Conservation (phyloP, 768 basidiomycete species). For the Suillus weaverae region DNA sequence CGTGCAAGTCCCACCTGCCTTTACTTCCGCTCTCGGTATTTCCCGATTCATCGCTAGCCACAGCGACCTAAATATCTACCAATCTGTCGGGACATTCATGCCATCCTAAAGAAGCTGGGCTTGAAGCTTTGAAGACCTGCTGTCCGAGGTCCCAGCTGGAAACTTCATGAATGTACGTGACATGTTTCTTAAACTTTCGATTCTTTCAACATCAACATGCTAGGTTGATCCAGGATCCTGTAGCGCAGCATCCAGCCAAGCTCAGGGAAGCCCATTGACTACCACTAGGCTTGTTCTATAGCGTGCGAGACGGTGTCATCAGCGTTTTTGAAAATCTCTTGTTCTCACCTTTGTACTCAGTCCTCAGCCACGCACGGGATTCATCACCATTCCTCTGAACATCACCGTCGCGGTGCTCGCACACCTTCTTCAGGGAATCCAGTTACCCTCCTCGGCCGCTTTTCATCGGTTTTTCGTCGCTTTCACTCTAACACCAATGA, state of each 20-base stretch:
- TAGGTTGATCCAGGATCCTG: not conserved
- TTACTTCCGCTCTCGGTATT: no score
- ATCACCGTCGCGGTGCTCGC: not conserved
- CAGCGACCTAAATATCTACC: no score
- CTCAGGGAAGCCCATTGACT: not conserved
- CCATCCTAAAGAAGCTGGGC: not conserved
- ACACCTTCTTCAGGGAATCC: not conserved
- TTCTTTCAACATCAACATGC: not conserved
- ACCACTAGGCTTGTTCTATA: not conserved
- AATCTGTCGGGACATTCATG: not conserved
- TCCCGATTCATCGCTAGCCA: no score
- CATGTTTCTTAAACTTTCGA: no score
- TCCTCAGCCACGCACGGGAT: not conserved
- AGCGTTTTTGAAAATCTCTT: no score
- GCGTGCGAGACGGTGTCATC: not conserved
- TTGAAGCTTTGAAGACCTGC: not conserved
- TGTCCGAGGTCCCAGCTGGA: not conserved
- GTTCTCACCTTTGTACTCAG: not conserved
- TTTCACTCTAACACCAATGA: not conserved
- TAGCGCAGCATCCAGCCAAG: not conserved
- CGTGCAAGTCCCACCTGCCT: no score
- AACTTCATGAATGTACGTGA: not conserved
- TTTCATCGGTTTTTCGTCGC: not conserved
- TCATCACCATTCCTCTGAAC: not conserved
- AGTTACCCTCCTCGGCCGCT: not conserved